phyloP scores from a whole-genome alignment of 2,329 filamentous ascomycete genomes.

The Hymenoscyphus albidus region DNA sequence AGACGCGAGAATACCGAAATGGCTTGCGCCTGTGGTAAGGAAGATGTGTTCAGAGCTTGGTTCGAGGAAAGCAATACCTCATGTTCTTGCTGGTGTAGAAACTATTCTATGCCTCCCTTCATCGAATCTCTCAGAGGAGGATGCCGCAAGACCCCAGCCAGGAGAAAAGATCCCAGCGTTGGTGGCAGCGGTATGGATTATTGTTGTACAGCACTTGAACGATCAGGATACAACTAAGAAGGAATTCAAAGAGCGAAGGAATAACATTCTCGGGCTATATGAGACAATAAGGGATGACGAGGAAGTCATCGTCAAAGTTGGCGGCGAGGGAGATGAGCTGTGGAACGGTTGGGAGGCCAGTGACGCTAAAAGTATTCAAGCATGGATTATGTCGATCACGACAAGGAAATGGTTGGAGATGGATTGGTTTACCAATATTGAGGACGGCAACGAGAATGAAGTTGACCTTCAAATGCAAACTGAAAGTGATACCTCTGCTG shows the following conservation, averaged over 20 bases:
- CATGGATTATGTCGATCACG: constrained; percentile 55
- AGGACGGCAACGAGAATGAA: constrained; percentile 34
- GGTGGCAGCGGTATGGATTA: constrained; percentile 57
- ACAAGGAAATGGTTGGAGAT: constrained; percentile 45
- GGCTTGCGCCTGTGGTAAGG: constrained; percentile 67
- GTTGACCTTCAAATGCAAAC: constrained; percentile 34
- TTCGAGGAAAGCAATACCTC: constrained; percentile 61
- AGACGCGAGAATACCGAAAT: constrained; percentile 46
- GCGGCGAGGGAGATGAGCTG: constrained; percentile 40
- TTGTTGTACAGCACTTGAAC: constrained; percentile 50
- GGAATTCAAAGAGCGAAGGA: constrained; percentile 46
- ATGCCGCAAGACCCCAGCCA: background rate
- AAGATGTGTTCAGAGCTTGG: constrained; percentile 60
- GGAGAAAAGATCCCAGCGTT: constrained; percentile 48
- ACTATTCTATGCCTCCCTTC: constrained; percentile 36
- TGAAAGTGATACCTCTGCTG: constrained; percentile 30
- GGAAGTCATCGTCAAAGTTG: constrained; percentile 42
- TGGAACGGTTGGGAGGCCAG: constrained; percentile 52
- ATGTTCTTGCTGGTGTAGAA: constrained; percentile 72
- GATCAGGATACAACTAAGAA: constrained; percentile 36
- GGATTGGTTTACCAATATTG: constrained; percentile 58
- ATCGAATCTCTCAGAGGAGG: constrained; percentile 16
- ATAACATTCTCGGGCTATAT: constrained; percentile 45
- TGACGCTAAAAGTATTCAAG: constrained; percentile 54
- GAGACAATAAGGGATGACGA: constrained; percentile 38